phyloP scores from a whole-genome alignment of 257 asterid genomes.

The Solanum pimpinellifolium region DNA sequence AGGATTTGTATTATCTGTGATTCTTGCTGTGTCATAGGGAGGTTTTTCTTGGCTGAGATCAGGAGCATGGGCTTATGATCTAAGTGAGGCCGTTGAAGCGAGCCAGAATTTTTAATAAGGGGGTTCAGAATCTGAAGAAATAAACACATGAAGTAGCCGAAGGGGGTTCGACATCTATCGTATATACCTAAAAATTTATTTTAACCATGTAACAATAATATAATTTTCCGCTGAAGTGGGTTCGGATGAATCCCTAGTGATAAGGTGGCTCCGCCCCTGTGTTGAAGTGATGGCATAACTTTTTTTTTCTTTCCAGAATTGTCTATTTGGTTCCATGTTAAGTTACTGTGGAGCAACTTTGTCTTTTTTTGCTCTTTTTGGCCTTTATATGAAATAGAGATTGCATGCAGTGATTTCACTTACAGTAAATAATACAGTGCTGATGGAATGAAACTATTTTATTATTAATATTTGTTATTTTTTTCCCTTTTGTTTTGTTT shows the following conservation, averaged over 20 bases:
- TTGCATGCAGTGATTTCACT: neutral
- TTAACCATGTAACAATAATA: too few species aligned
- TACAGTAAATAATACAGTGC: neutral
- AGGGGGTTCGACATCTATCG: too few species aligned
- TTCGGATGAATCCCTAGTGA: too few species aligned
- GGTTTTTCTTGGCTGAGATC: neutral
- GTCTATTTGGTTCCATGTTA: neutral
- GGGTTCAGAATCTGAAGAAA: too few species aligned
- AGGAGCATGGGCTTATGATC: neutral
- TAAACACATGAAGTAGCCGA: too few species aligned
- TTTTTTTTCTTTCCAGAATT: neutral
- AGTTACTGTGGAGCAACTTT: neutral
- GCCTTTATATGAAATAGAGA: neutral
- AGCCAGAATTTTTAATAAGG: too few species aligned
- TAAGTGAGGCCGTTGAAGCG: neutral
- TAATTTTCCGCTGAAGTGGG: too few species aligned
- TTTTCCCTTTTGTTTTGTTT: neutral
- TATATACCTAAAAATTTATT: too few species aligned
- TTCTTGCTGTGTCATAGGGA: neutral
- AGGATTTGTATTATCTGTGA: neutral
- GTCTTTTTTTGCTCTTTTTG: neutral
- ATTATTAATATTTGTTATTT: neutral
- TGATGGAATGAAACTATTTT: neutral
- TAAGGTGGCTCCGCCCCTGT: too few species aligned
- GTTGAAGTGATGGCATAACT: neutral